Percentiles rank a stretch among this genome's conserved stretches.
Conservation (phyloP, 148 eudicot genomes). For the Camellia sinensis region DNA sequence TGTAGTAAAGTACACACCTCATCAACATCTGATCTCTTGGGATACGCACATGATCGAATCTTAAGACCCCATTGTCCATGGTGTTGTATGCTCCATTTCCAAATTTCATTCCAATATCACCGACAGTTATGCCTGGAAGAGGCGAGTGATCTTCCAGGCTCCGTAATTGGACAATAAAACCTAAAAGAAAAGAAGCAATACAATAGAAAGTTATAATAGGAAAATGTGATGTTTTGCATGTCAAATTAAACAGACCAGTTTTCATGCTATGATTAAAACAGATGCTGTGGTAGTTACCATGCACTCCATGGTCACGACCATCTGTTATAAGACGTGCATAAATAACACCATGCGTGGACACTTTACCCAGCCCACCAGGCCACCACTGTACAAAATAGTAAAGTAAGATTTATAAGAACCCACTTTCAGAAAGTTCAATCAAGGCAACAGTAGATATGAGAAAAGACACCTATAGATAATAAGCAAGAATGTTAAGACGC, state of each 20-base stretch:
- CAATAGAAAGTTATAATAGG: not conserved
- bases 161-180: constrained; percentile 91
- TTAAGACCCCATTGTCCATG: constrained; percentile 89
- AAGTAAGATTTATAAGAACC: constrained; percentile 4
- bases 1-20: constrained; percentile 46
- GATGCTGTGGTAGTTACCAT: constrained; percentile 47
- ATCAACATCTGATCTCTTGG: constrained; percentile 96
- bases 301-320: constrained; percentile 79
- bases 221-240: not conserved
- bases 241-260: not conserved
- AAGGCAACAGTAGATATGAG: not conserved
- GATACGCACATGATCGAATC: constrained; percentile 87
- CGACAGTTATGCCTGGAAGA: constrained; percentile 84
- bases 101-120: constrained; percentile 96
- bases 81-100: constrained; percentile 97
- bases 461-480: not conserved
- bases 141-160: constrained; percentile 93
- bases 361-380: constrained; percentile 98
- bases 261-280: not conserved
- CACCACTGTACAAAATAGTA: constrained; percentile 66
- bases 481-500: not conserved
- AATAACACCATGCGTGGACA: constrained; percentile 81
- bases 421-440: not conserved
- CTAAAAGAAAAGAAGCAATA: constrained; percentile 25
- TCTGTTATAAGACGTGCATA: constrained; percentile 80